Base-by-base conservation (phyloP, 73 alveolate species). In the Tetrahymena borealis region DNA sequence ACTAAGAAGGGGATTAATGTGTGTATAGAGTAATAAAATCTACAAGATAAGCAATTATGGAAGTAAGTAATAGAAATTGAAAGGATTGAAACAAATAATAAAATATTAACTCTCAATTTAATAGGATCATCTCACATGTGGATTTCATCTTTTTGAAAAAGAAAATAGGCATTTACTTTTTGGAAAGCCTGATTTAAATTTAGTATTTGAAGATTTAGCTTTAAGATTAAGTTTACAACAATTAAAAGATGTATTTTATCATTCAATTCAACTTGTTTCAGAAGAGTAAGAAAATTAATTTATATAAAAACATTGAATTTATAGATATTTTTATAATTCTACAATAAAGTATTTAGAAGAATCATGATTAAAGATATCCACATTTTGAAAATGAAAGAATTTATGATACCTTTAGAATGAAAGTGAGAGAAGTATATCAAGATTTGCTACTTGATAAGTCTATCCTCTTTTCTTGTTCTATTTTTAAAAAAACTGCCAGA, bases 11-110 rank as follows among this genome's bases (percentile, higher is more conserved):
- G 3, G 85, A 60, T 18, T 15, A 60, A 60, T 60, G 85, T 16
- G 85, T 60, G n/a, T 60, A 60, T 60, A 60, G 85, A 60, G 85
- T 15, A 24, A 60, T 60, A 6, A 60, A 60, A 60, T 60, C 85
- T 60, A 60, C 85, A 60, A 60, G 85, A 60, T 60, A 60, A 60
- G 85, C 85, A 60, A 60, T 60, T 60, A 60, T 60, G 85, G 85
- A 60, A 60, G 85, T 60, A 60, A 60, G 85, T 60, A 60, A 60
- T 11, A 2, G n/a, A 24, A 18, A 60, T 15, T n/a, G 33, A 60
- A 16, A 35, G 28, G 35, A 24, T 20, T 7, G 85, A 60, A 24
- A 24, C 28, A 3, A 24, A 24, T 35, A 60, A 60, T 18, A 1
- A 1, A 15, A 6, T 7, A n/a, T 60, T 15, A 13, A 24, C 28